A percentile compares a stretch with the other conserved stretches of the same genome.
These are phyloP conservation scores for Mycena chlorophos DNA, from an alignment of 768 basidiomycete genomes.

Conservation along the genomic window DNA sequence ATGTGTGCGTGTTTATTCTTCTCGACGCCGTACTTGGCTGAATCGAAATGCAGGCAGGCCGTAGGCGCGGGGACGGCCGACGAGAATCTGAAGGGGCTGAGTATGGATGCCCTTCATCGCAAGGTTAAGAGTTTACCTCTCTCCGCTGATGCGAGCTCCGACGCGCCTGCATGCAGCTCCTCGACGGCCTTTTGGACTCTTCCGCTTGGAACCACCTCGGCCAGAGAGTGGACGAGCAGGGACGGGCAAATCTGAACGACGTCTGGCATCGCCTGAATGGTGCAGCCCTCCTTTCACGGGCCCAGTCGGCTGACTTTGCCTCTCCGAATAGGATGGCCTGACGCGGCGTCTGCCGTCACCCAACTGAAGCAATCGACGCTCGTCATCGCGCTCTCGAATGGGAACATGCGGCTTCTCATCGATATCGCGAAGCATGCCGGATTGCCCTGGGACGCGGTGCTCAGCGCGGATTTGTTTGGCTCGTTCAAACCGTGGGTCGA, in stretches of 20 bases:
- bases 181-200: conserved; percentile 53
- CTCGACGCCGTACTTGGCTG: too few species aligned
- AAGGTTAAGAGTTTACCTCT: too few species aligned
- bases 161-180: conserved; percentile 43
- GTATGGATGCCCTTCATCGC: too few species aligned
- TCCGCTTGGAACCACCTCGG: conserved; percentile 54
- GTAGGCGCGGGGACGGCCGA: too few species aligned
- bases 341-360: conserved; percentile 48
- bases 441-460: conserved; percentile 64
- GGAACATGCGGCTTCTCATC: conserved; percentile 58
- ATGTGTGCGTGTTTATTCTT: too few species aligned
- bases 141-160: too few species aligned
- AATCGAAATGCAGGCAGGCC: too few species aligned
- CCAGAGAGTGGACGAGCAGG: conserved; percentile 42
- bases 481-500: conserved; percentile 64
- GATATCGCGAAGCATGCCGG: conserved; percentile 66
- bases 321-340: conserved; percentile 52
- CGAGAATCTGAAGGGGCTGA: too few species aligned
- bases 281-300: background rate
- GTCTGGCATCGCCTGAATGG: conserved; percentile 48
- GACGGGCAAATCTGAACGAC: conserved; percentile 44
- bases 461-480: conserved; percentile 60
- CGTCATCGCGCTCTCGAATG: conserved; percentile 61
- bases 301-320: background rate
- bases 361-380: conserved; percentile 51